These are phyloP conservation scores for Diaporthe sp. DNA, from an alignment of 2,329 filamentous ascomycete species.

Conservation along the genomic window DNA sequence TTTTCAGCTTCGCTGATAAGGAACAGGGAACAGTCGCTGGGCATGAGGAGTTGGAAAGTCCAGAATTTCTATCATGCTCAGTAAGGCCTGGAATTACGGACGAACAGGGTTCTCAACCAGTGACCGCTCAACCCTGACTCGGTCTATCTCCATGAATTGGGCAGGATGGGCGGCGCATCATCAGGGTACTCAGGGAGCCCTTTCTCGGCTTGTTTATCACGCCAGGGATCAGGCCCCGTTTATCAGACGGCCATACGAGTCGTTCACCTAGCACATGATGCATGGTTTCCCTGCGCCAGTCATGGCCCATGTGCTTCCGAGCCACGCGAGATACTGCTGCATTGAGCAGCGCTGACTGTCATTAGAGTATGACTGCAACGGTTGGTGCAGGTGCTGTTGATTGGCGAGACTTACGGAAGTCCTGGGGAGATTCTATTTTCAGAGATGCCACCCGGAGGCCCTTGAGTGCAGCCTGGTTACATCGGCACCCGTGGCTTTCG, in stretches of 20 bases:
- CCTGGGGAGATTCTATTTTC: background rate
- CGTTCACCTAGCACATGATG: slow-evolving; percentile 14
- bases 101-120: background rate
- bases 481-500: too few relatives aligned
- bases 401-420: background rate
- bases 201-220: slow-evolving; percentile 1
- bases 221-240: background rate
- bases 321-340: background rate
- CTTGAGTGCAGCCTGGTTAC: background rate
- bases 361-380: too few relatives aligned
- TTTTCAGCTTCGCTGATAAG: background rate
- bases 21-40: background rate
- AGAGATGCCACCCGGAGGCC: background rate
- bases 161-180: background rate
- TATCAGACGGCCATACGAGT: background rate
- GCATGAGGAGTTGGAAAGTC: background rate
- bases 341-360: background rate
- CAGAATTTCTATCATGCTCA: background rate
- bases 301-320: background rate
- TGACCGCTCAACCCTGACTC: slow-evolving; percentile 21
- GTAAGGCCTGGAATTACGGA: too few relatives aligned
- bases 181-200: background rate
- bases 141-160: background rate
- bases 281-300: background rate
- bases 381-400: background rate